A percentile compares a stretch with the other conserved stretches of the same genome.
These are phyloP conservation scores for Boletus coccyginus DNA, from an alignment of 768 basidiomycete genomes.

Conservation along the genomic window DNA sequence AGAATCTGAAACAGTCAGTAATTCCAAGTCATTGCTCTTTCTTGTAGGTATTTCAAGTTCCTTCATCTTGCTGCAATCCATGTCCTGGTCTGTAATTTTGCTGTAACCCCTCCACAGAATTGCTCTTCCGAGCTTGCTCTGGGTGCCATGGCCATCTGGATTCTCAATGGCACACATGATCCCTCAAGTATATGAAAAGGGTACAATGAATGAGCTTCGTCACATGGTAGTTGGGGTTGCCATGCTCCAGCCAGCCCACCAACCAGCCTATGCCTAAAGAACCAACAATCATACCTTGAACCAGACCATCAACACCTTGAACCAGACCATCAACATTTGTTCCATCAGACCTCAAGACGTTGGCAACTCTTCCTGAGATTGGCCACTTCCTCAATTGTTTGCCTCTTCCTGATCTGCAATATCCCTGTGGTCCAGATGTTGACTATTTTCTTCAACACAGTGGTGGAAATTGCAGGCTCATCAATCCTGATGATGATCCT, in stretches of 20 bases:
- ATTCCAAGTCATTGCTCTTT: no score
- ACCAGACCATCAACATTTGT: background rate
- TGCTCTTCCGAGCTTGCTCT: background rate
- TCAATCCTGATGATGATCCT: background rate
- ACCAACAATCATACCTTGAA: background rate
- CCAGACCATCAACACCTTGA: no score
- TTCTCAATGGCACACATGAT: background rate
- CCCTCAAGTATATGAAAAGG: background rate
- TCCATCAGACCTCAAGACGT: background rate
- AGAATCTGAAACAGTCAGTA: no score
- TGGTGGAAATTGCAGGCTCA: background rate
- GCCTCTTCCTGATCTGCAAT: background rate
- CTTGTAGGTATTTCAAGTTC: slow-evolving; percentile 1
- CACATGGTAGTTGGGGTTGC: background rate
- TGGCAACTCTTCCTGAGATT: background rate
- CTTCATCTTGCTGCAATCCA: no score
- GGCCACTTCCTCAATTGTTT: background rate
- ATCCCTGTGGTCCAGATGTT: slow-evolving; percentile 3
- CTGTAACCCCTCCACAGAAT: background rate
- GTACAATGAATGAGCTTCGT: background rate
- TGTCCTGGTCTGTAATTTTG: background rate
- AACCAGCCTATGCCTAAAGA: background rate
- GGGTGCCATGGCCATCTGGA: slow-evolving; percentile 3
- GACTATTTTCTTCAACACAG: background rate
- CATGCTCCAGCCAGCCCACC: background rate